Base-by-base conservation (phyloP, 768 basidiomycete genomes). In the Neoboletus magnificus region DNA sequence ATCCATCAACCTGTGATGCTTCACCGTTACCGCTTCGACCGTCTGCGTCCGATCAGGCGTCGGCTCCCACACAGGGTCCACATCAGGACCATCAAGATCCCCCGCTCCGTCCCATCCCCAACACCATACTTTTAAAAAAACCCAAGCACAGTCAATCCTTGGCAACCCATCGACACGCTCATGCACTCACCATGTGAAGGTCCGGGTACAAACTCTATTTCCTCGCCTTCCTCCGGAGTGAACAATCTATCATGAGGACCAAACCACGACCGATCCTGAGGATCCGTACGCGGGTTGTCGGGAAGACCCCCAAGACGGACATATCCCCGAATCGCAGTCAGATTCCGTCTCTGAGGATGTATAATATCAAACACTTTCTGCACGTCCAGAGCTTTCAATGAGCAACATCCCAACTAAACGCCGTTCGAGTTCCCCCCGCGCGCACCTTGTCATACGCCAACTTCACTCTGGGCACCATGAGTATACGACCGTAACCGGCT, bases 71-170 rank as follows among this genome's bases (percentile, higher is more conserved):
- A 99, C 89, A 7, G 96, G 96, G 63, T 98, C 96, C 7, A 99
- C 92, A 66, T 98, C 95, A 0, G 96, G 96, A 41, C 95, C 96
- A 60, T 98, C 96, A 23, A 99, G 81, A 67, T 99, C 96, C 20
- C 96, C 96, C 4, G 96, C 96, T 15, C 96, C 96, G 65, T 99
- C 96, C 96, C 96, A 99, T 20, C 96, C 96, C 96, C 96, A 98
- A 69, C 96, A 98, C 96, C 96, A 98, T 13, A 98, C 96, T 97
- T 65, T 39, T 27, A 27, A 5, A 27, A 27, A 1, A 46, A 57
- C 35, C 11, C 43, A 33, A 35, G 20, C 12, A 32, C n/a, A 39
- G 15, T 66, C 40, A 66, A 49, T 46, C 54, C 33, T 20, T 13
- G 23, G 22, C 5, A 18, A 1, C 4, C 2, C 8, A 15, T 23